Conservation (phyloP, 192 early-diverging fungal species). For the Paraglomus brasilianum region DNA sequence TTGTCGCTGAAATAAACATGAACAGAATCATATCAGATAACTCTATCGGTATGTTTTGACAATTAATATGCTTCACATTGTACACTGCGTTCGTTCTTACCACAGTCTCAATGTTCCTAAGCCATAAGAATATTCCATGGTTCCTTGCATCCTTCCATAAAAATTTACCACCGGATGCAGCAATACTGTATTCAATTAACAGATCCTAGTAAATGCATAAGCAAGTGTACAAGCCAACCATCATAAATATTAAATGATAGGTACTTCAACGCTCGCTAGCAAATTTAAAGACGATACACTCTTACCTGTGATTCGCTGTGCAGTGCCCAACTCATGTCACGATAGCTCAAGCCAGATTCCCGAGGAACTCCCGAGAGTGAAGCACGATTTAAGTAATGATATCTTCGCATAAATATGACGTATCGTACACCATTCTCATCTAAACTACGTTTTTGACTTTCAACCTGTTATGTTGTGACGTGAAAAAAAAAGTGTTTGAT, state of each 20-base stretch:
- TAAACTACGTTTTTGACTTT: conserved; percentile 66
- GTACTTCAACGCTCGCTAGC: conserved; percentile 34
- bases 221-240: background rate
- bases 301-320: conserved; percentile 87
- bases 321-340: conserved; percentile 83
- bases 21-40: too few species aligned
- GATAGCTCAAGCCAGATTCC: conserved; percentile 47
- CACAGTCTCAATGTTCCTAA: conserved; percentile 69
- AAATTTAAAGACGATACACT: background rate
- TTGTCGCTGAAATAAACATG: conserved; percentile 39
- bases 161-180: conserved; percentile 58
- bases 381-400: conserved; percentile 55
- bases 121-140: conserved; percentile 86
- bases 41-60: background rate
- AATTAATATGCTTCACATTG: background rate
- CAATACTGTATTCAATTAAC: conserved; percentile 57
- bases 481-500: too few species aligned
- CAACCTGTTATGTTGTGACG: conserved; percentile 57
- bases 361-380: conserved; percentile 52
- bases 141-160: conserved; percentile 79
- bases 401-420: conserved; percentile 68
- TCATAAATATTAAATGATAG: conserved; percentile 29
- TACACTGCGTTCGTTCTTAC: too few species aligned
- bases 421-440: conserved; percentile 89
- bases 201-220: conserved; percentile 56